Evolutionary conservation across 2,329 filamentous ascomycete species (phyloP), one percentile per base, ranked within the genome.

Genomic region (Nigrospora oryzae): DNA sequence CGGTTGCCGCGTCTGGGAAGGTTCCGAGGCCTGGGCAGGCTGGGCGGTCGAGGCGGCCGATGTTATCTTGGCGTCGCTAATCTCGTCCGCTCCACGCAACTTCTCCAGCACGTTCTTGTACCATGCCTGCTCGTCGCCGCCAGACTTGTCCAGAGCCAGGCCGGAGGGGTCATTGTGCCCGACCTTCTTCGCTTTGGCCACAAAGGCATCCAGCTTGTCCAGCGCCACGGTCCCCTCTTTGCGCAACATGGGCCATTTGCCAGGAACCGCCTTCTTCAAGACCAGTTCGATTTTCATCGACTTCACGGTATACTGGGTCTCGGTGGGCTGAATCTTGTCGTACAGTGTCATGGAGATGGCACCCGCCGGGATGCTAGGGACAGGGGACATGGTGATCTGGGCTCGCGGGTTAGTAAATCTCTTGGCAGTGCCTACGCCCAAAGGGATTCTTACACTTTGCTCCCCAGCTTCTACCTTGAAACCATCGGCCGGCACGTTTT

Each of bases 221-320:
- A 59, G 45, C 28, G 56, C 42, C 5, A 60, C 60, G 14, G 68
- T 66, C 63, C 84, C 77, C 2, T 48, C 38, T 19, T 42, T 48
- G 35, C 55, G 54, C 32, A 86, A 66, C 2, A 65, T 57, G 23
- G 72, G 63, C 88, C 88, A 93, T 59, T 87, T 90, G 7, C 83
- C 84, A 0, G 76, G 63, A 1, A 63, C 71, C 36, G 73, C 68
- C 63, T 95, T 95, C 49, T 73, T 74, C 14, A 95, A 73, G 11
- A 69, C 75, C 34, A 95, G 68, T 62, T 95, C 89, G 44, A 95
- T 74, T 62, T 95, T 95, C 56, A 81, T 88, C 2, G 84, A 73
- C 36, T 85, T 83, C 44, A 94, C 76, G 1, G 71, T 75, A 53
- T 70, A 78, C 38, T 72, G 83, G 16, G 80, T 88, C 31, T 72